Evolutionary conservation across 768 basidiomycete genomes (phyloP), one percentile per base, ranked within the genome.

Genomic region (Suillus sp.): DNA sequence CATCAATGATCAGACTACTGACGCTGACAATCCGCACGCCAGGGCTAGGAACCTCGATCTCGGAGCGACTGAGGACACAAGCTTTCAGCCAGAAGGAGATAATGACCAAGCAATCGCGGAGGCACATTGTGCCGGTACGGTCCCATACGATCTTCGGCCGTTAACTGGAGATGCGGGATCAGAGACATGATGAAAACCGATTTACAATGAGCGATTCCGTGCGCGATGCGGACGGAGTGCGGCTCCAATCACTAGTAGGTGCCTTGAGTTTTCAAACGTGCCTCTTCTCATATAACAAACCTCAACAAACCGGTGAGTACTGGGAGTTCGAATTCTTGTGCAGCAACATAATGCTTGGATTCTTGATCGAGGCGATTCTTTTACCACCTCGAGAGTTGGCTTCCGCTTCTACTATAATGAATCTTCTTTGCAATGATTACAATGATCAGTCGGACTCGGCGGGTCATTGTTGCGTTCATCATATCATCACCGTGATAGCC

Each of bases 381-480:
- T 53, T 32, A 53, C 20, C 18, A 18, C 22, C 22, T 35, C n/a
- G 35, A 55, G 6, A 55, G 6, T 16, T 18, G 11, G 22, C 22
- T 56, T 56, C 55, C 25, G 11, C 55, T 56, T 56, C 55, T 25
- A 38, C 9, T 25, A 10, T 38, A 56, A 25, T n/a, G 14, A 55
- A 37, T 18, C 34, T 55, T 55, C 54, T 22, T 56, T 38, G 10
- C 25, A 56, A 56, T 8, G 16, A 48, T 55, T 55, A 22, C 7
- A 35, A 16, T 18, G 14, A 25, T 8, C 34, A 35, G 34, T 3
- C 32, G 8, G 32, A 34, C 32, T 54, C 6, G 9, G 2, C 51
- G 2, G 11, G 7, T 25, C 11, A 13, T 32, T 53, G 22, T 27
- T 7, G 25, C 50, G 50, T 51, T 51, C 50, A 34, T 53, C 32